A percentile compares a stretch with the other conserved stretches of the same genome.
Conservation (phyloP, 2,329 filamentous ascomycete species). For the Bipolaris victoriae region DNA sequence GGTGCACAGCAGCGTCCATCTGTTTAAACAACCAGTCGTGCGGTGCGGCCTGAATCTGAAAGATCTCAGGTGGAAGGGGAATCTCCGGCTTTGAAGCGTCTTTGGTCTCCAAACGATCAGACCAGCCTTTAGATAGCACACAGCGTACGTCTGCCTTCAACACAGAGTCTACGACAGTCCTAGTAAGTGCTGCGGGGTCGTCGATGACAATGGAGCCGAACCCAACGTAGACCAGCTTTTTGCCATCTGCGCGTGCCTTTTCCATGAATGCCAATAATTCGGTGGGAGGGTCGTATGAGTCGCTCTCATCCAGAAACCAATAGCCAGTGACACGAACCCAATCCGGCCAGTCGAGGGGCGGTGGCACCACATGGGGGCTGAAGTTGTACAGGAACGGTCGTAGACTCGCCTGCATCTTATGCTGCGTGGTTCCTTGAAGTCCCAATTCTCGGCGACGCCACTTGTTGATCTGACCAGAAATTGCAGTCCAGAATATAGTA, state of each 20-base stretch:
- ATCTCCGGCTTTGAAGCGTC: constrained; percentile 67
- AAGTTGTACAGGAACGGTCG: constrained; percentile 99
- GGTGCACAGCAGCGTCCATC: constrained; percentile 92
- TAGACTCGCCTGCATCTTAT: constrained; percentile 94
- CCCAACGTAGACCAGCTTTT: constrained; percentile 95
- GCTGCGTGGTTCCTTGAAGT: constrained; percentile 79
- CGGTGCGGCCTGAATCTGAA: constrained; percentile 86
- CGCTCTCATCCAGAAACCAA: constrained; percentile 87
- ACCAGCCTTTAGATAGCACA: constrained; percentile 96
- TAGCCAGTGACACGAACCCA: constrained; percentile 98
- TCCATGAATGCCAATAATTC: constrained; percentile 82
- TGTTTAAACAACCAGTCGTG: constrained; percentile 97
- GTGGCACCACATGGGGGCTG: constrained; percentile 89
- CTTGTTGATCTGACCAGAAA: constrained; percentile 85
- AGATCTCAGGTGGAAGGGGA: constrained; percentile 77
- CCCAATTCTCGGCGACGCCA: constrained; percentile 85
- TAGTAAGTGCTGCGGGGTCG: constrained; percentile 85
- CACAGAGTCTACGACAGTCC: constrained; percentile 92
- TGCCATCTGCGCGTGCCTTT: constrained; percentile 78
- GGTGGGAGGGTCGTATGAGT: constrained; percentile 72
- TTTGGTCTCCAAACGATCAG: constrained; percentile 73
- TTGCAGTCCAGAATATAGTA: constrained; percentile 94
- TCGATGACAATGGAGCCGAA: constrained; percentile 96
- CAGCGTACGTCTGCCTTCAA: constrained; percentile 90
- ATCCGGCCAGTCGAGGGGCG: constrained; percentile 92